phyloP scores from a whole-genome alignment of 2,329 filamentous ascomycete species.

The Cyphellophora attinorum region DNA sequence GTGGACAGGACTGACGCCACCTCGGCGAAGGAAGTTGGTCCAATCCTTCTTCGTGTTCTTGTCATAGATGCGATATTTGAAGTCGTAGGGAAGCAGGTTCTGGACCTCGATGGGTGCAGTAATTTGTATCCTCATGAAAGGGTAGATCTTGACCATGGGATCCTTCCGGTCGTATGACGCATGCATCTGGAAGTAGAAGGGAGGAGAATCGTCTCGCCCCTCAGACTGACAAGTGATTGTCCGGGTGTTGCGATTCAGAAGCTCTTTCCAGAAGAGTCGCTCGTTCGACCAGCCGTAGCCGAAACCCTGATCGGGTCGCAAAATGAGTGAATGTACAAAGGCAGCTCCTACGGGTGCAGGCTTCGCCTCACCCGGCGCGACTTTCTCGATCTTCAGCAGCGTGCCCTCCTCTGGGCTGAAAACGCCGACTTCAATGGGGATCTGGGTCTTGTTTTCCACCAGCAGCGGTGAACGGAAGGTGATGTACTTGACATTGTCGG shows the following conservation, averaged over 20 bases:
- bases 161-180: constrained; percentile 76
- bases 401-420: constrained; percentile 81
- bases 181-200: constrained; percentile 95
- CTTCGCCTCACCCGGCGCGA: constrained; percentile 78
- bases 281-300: constrained; percentile 93
- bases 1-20: constrained; percentile 92
- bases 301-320: constrained; percentile 90
- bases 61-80: constrained; percentile 98
- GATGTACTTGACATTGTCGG: constrained; percentile 96
- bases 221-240: constrained; percentile 86
- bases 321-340: constrained; percentile 76
- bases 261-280: constrained; percentile 82
- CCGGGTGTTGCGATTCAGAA: constrained; percentile 72
- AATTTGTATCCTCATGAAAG: constrained; percentile 86
- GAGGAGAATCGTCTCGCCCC: constrained; percentile 61
- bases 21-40: constrained; percentile 95
- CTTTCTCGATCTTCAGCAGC: constrained; percentile 94
- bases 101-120: constrained; percentile 90
- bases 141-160: constrained; percentile 74
- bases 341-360: constrained; percentile 88
- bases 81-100: constrained; percentile 91
- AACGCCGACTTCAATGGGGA: constrained; percentile 86
- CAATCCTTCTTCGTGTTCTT: constrained; percentile 98
- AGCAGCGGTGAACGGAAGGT: constrained; percentile 85
- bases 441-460: constrained; percentile 93